phyloP scores from a whole-genome alignment of 2,329 filamentous ascomycete genomes.

The Clonostachys rosea region DNA sequence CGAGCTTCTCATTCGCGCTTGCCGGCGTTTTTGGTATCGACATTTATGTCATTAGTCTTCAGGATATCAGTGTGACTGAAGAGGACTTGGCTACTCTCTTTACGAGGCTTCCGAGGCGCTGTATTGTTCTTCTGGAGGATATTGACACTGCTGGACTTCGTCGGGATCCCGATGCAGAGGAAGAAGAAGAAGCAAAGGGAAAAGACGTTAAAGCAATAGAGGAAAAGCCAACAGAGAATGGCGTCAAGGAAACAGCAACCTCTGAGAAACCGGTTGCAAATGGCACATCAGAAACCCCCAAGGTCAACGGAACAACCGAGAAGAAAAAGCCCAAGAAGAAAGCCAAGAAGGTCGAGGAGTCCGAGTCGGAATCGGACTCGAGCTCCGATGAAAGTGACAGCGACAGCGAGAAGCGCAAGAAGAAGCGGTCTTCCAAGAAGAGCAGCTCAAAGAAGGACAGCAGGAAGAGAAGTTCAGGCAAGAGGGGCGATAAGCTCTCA shows the following conservation, averaged over 20 bases:
- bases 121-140: conserved; percentile 64
- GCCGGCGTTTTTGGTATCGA: conserved; percentile 63
- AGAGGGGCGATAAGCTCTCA: conserved; percentile 13
- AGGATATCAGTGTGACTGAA: conserved; percentile 57
- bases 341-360: conserved; percentile 9
- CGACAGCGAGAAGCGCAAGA: conserved; percentile 11
- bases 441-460: conserved; percentile 6
- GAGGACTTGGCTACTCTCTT: conserved; percentile 57
- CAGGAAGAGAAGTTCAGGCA: conserved; percentile 2
- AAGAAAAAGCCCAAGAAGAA: conserved; percentile 25
- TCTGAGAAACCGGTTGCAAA: background rate
- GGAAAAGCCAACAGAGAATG: conserved; percentile 8
- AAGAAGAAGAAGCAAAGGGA: conserved; percentile 10
- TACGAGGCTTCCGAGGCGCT: conserved; percentile 53
- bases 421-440: conserved; percentile 8
- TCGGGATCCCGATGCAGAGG: conserved; percentile 27
- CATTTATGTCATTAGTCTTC: conserved; percentile 56
- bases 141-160: conserved; percentile 62
- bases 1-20: conserved; percentile 60
- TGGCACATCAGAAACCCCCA: background rate
- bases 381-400: conserved; percentile 14
- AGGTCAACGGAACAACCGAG: conserved; percentile 25
- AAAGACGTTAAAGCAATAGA: conserved; percentile 3
- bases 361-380: conserved; percentile 8
- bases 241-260: background rate